Base-by-base conservation (phyloP, 441 rosid genomes). In the Adansonia grandidieri region DNA sequence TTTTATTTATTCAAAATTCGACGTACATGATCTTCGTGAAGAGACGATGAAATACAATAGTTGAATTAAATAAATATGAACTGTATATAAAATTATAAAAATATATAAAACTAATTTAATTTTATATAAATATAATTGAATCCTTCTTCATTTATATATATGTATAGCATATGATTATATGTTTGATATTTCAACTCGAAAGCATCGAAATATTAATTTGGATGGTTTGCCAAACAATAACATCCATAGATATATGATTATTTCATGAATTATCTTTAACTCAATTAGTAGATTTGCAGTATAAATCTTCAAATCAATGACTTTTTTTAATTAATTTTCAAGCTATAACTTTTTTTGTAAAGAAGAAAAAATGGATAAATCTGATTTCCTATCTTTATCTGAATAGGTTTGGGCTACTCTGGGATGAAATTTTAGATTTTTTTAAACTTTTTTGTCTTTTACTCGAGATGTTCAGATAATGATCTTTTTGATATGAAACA, bases 401-500 rank as follows among this genome's bases (percentile, higher is more conserved):
- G 93, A 96, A n/a, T 98, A 96, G 98, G 99, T 93, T 84, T 48
- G 71, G 20, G 60, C 50, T 37, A 53, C 53, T 44, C 22, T 48
- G 22, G 54, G 37, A 53, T 37, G 72, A 20, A 68, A 54, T 45
- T 78, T 13, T 44, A 67, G 20, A 19, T 20, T 44, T 54, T 48
- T 24, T 6, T 4, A 10, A 68, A 5, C 11, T 58, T 47, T 44
- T 28, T 66, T 63, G 47, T 69, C 37, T 45, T 64, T 66, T 54
- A 9, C 71, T 77, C 42, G 15, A 15, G 79, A 73, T 78, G 79
- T 70, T 75, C 78, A 13, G 24, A 71, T 37, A 19, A 68, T 80
- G 76, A 54, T 75, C 63, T 11, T 68, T 74, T 75, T 70, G 37
- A 54, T 54, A 17, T 54, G 42, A 2, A 84, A 85, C 90, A 96